Base-by-base conservation (phyloP, 2,329 filamentous ascomycete genomes). In the Amauroascus niger region DNA sequence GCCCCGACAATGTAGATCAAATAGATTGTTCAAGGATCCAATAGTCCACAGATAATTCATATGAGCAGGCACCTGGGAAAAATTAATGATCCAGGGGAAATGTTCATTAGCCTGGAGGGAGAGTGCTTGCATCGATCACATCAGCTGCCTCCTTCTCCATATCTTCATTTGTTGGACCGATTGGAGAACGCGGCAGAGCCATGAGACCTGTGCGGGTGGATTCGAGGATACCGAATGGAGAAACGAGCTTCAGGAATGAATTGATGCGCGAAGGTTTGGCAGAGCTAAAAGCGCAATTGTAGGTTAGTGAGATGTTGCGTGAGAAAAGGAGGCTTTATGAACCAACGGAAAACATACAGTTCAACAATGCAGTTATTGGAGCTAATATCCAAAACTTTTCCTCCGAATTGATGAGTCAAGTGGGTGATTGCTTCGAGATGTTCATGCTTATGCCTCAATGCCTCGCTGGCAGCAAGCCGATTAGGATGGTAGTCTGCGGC, bases 281-380 rank as follows among this genome's bases (percentile, higher is more conserved):
- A 52, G 89, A 95, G 6, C 86, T 89, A 62, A 49, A 47, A 9
- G 20, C 6, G 28, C n/a, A 5, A 37, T 41, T n/a, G 33, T 33
- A 39, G 18, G 47, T 47, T 43, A 52, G 40, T 13, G 6, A 33
- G 33, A 20, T 2, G 18, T 56, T 41, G 24, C 6, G 49, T 26
- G 7, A 49, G 28, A 39, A 26, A 2, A 14, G 3, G 8, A 2
- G 32, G 22, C 22, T 20, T 43, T 52, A 53, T 49, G 49, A 58
- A 52, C 44, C 20, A 37, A 41, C 5, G 20, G 30, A 1, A 32
- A 28, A 80, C 86, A 79, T 80, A 91, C 87, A 98, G 72, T 73
- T 98, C 93, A 56, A 98, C 90, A 70, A 97, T 97, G 74, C 93
- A 97, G 75, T 94, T 97, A 73, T 88, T 96, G 51, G 88, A 96